A percentile compares a stretch with the other conserved stretches of the same genome.
phyloP scores from a whole-genome alignment of 23 red algal species.

The Gracilaria vermiculophylla region DNA sequence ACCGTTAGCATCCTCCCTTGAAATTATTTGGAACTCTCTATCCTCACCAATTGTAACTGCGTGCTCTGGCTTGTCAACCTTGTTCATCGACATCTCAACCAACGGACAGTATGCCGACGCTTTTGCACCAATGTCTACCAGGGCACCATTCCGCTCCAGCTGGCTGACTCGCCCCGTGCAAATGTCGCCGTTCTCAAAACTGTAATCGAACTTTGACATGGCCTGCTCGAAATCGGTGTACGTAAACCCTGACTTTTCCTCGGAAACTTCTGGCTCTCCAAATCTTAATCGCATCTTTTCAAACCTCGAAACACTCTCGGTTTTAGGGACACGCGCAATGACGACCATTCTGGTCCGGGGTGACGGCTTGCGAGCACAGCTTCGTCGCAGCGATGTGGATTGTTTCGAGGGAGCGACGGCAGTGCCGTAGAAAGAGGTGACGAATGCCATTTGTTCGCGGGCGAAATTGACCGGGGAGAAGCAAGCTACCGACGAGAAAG shows the following conservation, averaged over 20 bases:
- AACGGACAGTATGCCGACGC: conserved; percentile 81
- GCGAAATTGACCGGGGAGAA: neutral
- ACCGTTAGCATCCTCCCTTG: conserved; percentile 85
- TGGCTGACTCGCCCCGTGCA: conserved; percentile 77
- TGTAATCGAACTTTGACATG: conserved; percentile 72
- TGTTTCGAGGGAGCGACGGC: neutral
- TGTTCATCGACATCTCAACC: conserved; percentile 73
- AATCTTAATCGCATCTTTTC: conserved; percentile 75
- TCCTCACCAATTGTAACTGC: conserved; percentile 78
- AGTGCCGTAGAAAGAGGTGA: conserved; percentile 31
- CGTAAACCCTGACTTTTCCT: conserved; percentile 47
- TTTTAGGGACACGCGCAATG: conserved; percentile 12
- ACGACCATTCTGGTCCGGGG: conserved; percentile 31
- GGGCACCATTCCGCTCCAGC: conserved; percentile 81
- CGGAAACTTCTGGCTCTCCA: neutral
- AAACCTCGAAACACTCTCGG: conserved; percentile 68
- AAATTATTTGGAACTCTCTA: conserved; percentile 89
- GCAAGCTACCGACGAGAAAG: neutral
- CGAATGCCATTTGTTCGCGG: conserved; percentile 30
- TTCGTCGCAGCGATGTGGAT: neutral
- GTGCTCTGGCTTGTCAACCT: conserved; percentile 61
- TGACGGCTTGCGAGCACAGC: neutral
- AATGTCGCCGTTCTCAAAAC: conserved; percentile 74
- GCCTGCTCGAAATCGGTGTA: conserved; percentile 89
- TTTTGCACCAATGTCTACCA: conserved; percentile 99